phyloP scores from a whole-genome alignment of 371 early-diverging fungal species.

The Mucor piriformis region DNA sequence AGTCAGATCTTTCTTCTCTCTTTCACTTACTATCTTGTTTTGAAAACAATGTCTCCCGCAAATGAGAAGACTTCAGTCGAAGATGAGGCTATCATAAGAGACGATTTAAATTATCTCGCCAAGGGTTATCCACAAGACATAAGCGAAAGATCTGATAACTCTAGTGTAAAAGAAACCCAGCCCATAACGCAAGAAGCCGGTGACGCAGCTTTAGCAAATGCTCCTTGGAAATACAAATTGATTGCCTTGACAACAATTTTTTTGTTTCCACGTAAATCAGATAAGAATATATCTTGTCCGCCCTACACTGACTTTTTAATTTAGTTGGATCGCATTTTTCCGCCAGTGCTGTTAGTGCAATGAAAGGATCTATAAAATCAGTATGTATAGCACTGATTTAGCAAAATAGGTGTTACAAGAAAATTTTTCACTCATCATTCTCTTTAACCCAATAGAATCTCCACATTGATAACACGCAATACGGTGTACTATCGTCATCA shows the following conservation, averaged over 20 bases:
- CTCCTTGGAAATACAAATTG: slow-evolving; percentile 44
- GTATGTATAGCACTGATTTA: slow-evolving; percentile 31
- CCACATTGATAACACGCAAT: slow-evolving; percentile 65
- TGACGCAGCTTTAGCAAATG: slow-evolving; percentile 42
- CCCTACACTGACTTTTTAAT: not conserved
- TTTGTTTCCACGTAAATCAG: slow-evolving; percentile 37
- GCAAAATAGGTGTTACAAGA: not conserved
- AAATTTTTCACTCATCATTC: not conserved
- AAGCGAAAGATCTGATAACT: not conserved
- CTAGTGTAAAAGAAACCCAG: not conserved
- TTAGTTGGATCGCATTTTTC: slow-evolving; percentile 76
- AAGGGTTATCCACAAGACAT: too few relatives aligned
- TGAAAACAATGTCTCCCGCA: not conserved
- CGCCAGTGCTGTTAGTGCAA: slow-evolving; percentile 69
- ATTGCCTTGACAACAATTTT: slow-evolving; percentile 42
- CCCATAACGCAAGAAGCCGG: slow-evolving; percentile 27
- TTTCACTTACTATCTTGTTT: not conserved
- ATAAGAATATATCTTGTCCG: not conserved
- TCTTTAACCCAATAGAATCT: slow-evolving; percentile 7
- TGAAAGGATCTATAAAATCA: slow-evolving; percentile 66
- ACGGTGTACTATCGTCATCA: slow-evolving; percentile 71
- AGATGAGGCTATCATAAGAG: not conserved
- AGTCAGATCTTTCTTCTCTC: not conserved
- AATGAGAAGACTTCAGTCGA: not conserved
- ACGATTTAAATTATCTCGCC: not conserved